Evolutionary conservation across 345 rosid species (phyloP).

Genomic region (Noccaea caerulescens): DNA sequence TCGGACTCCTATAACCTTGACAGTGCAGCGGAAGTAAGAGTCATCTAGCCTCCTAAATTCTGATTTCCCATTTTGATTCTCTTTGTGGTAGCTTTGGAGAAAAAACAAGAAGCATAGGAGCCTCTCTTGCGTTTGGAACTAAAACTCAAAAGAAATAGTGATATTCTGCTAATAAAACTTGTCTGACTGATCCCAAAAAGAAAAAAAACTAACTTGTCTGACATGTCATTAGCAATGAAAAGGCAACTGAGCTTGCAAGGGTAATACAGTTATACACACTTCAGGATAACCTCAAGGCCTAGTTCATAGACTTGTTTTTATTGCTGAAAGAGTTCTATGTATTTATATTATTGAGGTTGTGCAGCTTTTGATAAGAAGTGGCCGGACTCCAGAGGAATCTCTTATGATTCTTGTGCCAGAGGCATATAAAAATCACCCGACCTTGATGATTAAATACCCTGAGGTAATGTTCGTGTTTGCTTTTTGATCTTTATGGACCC

Average conservation of each 20-base stretch:
- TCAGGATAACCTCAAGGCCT: slow-evolving; percentile 13
- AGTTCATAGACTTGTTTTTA: slow-evolving; percentile 3
- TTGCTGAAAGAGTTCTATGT: slow-evolving; percentile 13
- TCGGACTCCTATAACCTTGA: slow-evolving; percentile 98
- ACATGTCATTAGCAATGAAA: neutral
- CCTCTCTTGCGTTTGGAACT: slow-evolving; percentile 24
- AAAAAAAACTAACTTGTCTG: neutral
- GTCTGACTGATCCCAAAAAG: neutral
- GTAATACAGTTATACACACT: neutral
- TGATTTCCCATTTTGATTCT: slow-evolving; percentile 29
- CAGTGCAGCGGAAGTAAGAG: slow-evolving; percentile 90
- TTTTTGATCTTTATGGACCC: slow-evolving; percentile 8
- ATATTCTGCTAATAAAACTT: slow-evolving; percentile 20
- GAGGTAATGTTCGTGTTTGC: slow-evolving; percentile 61
- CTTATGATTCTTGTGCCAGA: slow-evolving; percentile 98
- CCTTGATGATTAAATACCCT: slow-evolving; percentile 81
- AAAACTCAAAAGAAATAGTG: slow-evolving; percentile 16
- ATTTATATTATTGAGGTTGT: slow-evolving; percentile 34
- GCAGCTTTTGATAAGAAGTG: slow-evolving; percentile 94
- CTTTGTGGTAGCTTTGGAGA: slow-evolving; percentile 17
- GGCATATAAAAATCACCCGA: slow-evolving; percentile 98
- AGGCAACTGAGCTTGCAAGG: neutral
- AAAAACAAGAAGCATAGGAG: neutral
- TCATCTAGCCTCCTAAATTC: slow-evolving; percentile 22
- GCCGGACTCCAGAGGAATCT: slow-evolving; percentile 91